phyloP scores from a whole-genome alignment of 2,329 filamentous ascomycete genomes.

The Rhynchosporium agropyri region DNA sequence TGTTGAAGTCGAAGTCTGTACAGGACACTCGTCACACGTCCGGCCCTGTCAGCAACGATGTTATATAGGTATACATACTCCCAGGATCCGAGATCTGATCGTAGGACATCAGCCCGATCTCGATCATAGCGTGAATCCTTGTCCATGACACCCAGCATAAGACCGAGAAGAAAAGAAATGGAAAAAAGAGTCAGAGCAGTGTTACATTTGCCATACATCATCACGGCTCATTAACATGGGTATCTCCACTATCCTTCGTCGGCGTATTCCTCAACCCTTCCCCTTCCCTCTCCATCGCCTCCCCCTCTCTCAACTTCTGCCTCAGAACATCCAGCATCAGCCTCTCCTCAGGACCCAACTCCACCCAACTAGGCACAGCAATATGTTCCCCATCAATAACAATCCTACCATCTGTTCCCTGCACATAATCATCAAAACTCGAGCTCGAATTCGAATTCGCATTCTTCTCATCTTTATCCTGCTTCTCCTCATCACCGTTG shows the following conservation, averaged over 20 bases:
- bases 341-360: constrained; percentile 32
- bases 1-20: too few relatives aligned
- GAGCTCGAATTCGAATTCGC: neutral
- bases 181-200: too few relatives aligned
- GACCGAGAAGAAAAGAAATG: too few relatives aligned
- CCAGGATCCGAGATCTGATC: too few relatives aligned
- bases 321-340: constrained; percentile 31
- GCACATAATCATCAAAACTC: constrained; percentile 10
- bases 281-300: constrained; percentile 11
- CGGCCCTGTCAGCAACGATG: too few relatives aligned
- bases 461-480: constrained; percentile 7
- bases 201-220: neutral
- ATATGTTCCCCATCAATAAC: constrained; percentile 27
- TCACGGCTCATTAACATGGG: neutral
- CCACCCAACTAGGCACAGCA: constrained; percentile 31
- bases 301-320: constrained; percentile 23
- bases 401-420: constrained; percentile 18
- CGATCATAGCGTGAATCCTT: too few relatives aligned
- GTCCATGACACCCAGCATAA: too few relatives aligned
- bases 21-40: too few relatives aligned
- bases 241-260: constrained; percentile 10
- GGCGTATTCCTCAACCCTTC: neutral
- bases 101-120: too few relatives aligned
- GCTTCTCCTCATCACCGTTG: neutral
- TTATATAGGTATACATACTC: too few relatives aligned